Evolutionary conservation across 768 basidiomycete genomes (phyloP), one percentile per base, ranked within the genome.

Genomic region (Tylopilus plumbeoviolaceoides): DNA sequence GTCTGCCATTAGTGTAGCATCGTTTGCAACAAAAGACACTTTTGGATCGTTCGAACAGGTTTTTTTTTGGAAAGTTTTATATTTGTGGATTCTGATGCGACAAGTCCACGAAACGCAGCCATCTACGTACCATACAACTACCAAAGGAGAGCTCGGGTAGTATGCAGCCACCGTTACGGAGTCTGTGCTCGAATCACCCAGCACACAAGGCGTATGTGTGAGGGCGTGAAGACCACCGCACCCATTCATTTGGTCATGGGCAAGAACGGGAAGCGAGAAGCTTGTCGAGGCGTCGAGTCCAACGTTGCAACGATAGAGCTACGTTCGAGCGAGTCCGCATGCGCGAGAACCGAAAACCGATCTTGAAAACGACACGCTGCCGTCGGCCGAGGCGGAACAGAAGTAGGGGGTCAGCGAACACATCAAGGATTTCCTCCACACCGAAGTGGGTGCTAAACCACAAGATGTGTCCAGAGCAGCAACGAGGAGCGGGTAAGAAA

Each of bases 371-470:
- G 15, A 55, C 11, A 21, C 25, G 6, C 44, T 55, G 27, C 33
- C 40, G 9, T 9, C 15, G 28, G 21, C 52, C 36, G n/a, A 25
- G 33, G 7, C 25, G 25, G 23, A 36, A 36, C 15, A 12, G 6
- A 28, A 6, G 14, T 0, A 20, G 44, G 55, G 14, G 48, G 40
- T 43, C 55, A n/a, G 57, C 40, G 40, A 25, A 15, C 27, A 6
- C 55, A 52, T 47, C 49, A 14, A 15, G 23, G 42, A 50, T 40
- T 56, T 56, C 54, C 54, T 31, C 55, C 43, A 45, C 46, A 47
- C 53, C 49, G 15, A 44, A 21, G 42, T 35, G 25, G 40, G 56
- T 45, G 28, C 20, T 51, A 44, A 52, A 52, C 44, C 41, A 7
- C 49, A 14, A 47, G 56, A 46, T 47, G 35, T 20, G 20, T 40